These are phyloP conservation scores for Coemansia sp. DNA, from an alignment of 192 early-diverging fungal genomes.

Conservation along the genomic window DNA sequence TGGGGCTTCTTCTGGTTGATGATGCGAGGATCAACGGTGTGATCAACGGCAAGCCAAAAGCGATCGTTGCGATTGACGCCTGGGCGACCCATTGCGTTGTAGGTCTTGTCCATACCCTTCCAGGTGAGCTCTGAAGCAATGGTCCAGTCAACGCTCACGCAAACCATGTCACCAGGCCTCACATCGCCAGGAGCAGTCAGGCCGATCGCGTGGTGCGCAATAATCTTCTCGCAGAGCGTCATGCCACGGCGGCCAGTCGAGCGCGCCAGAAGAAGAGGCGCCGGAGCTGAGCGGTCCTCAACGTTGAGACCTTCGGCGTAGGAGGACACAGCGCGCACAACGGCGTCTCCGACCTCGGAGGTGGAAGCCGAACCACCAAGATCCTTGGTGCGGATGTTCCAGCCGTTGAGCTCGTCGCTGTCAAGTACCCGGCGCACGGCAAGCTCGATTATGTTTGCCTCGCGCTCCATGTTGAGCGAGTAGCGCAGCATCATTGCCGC, in stretches of 20 bases:
- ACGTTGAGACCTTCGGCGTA: slow-evolving; percentile 63
- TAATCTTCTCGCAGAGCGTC: slow-evolving; percentile 78
- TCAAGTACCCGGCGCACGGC: slow-evolving; percentile 93
- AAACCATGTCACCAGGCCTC: slow-evolving; percentile 77
- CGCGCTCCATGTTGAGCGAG: slow-evolving; percentile 85
- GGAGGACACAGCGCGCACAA: slow-evolving; percentile 68
- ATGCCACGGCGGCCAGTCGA: slow-evolving; percentile 63
- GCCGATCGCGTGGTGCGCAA: slow-evolving; percentile 73
- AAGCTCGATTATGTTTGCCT: slow-evolving; percentile 89
- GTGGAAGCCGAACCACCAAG: slow-evolving; percentile 84
- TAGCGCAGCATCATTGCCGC: slow-evolving; percentile 93
- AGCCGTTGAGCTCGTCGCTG: slow-evolving; percentile 65
- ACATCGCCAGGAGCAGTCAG: slow-evolving; percentile 66
- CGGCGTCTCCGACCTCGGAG: slow-evolving; percentile 88
- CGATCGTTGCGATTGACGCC: slow-evolving; percentile 75
- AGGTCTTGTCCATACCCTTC: slow-evolving; percentile 86
- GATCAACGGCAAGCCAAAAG: slow-evolving; percentile 81
- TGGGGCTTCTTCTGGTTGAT: slow-evolving; percentile 69
- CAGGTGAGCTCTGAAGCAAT: slow-evolving; percentile 80
- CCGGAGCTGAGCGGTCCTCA: slow-evolving; percentile 51
- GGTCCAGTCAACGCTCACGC: slow-evolving; percentile 81
- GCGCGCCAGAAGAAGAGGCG: slow-evolving; percentile 49
- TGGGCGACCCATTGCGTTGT: slow-evolving; percentile 74
- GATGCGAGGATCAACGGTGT: slow-evolving; percentile 75
- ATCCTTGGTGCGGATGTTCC: slow-evolving; percentile 84